These are phyloP conservation scores for Glonium stellatum DNA, from an alignment of 495 filamentous ascomycete species.

Conservation along the genomic window DNA sequence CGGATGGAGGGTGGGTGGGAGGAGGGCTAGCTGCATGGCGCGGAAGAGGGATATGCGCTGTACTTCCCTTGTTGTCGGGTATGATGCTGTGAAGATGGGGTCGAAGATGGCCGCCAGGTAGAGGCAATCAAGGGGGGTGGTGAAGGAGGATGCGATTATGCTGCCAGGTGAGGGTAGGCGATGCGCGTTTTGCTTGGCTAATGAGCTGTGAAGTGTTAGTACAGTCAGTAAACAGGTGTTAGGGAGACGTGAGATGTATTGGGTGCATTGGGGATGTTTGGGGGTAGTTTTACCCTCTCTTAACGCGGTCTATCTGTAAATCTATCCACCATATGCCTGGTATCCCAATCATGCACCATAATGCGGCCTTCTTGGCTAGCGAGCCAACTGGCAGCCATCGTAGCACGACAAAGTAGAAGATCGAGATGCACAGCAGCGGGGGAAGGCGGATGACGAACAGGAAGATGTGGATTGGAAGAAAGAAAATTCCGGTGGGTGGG, in stretches of 20 bases:
- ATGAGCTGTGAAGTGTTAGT: conserved; percentile 38
- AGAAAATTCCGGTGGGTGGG: conserved; percentile 49
- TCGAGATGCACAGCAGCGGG: conserved; percentile 59
- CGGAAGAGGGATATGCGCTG: conserved; percentile 66
- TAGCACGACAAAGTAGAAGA: conserved; percentile 70
- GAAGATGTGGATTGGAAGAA: conserved; percentile 55
- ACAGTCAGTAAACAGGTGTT: background rate
- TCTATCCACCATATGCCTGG: conserved; percentile 98
- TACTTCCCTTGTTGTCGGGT: conserved; percentile 65
- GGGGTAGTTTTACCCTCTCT: conserved; percentile 57
- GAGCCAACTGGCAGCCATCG: conserved; percentile 83
- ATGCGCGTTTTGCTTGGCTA: conserved; percentile 46
- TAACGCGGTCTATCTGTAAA: conserved; percentile 89
- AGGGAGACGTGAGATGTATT: background rate
- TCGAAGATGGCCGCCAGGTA: conserved; percentile 97
- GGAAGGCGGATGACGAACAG: conserved; percentile 77
- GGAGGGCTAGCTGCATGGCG: conserved; percentile 68
- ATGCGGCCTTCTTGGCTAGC: conserved; percentile 65
- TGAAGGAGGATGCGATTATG: conserved; percentile 84
- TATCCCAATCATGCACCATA: conserved; percentile 80
- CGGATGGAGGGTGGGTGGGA: conserved; percentile 46
- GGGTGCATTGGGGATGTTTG: background rate
- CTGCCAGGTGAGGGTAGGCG: conserved; percentile 68
- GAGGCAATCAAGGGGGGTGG: conserved; percentile 83
- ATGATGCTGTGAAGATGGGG: conserved; percentile 81